These are phyloP conservation scores for Tulasnella sp. DNA, from an alignment of 768 basidiomycete species.

Conservation along the genomic window DNA sequence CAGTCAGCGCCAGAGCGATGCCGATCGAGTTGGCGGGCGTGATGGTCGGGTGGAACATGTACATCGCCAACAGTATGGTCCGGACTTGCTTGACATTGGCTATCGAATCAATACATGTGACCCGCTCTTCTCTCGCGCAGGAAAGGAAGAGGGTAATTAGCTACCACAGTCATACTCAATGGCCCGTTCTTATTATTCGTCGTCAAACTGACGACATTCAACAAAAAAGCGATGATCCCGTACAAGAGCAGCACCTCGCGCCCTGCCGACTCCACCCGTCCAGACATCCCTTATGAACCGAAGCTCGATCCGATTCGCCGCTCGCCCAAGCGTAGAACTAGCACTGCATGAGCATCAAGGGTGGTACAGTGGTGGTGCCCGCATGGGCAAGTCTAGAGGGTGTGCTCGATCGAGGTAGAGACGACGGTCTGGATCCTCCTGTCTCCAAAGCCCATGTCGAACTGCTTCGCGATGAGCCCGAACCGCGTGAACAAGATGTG, in stretches of 20 bases:
- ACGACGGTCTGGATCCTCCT: background rate
- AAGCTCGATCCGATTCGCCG: conserved; percentile 76
- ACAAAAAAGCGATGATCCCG: conserved; percentile 83
- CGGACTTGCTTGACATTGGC: conserved; percentile 93
- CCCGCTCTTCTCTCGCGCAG: background rate
- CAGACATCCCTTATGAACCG: conserved; percentile 52
- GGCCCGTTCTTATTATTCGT: conserved; percentile 93
- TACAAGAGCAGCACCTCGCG: conserved; percentile 64
- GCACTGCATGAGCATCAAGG: conserved; percentile 89
- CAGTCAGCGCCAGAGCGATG: conserved; percentile 78
- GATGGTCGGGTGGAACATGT: conserved; percentile 82
- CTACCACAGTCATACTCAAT: conserved; percentile 87
- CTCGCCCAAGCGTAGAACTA: conserved; percentile 71
- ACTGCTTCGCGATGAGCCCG: conserved; percentile 35
- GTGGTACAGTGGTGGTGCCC: conserved; percentile 91
- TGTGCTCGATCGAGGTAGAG: no score
- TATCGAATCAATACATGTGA: conserved; percentile 40
- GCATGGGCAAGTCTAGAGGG: conserved; percentile 83
- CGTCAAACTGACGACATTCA: conserved; percentile 94
- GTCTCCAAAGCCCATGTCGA: conserved; percentile 24
- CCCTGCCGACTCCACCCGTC: conserved; percentile 5
- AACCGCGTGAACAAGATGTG: conserved; percentile 44
- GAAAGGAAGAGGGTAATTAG: conserved; percentile 48
- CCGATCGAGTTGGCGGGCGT: conserved; percentile 81
- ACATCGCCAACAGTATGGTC: conserved; percentile 82